Evolutionary conservation across 306 rosid species (phyloP), one percentile per base, ranked within the genome.

Genomic region (Dryas drummondii): DNA sequence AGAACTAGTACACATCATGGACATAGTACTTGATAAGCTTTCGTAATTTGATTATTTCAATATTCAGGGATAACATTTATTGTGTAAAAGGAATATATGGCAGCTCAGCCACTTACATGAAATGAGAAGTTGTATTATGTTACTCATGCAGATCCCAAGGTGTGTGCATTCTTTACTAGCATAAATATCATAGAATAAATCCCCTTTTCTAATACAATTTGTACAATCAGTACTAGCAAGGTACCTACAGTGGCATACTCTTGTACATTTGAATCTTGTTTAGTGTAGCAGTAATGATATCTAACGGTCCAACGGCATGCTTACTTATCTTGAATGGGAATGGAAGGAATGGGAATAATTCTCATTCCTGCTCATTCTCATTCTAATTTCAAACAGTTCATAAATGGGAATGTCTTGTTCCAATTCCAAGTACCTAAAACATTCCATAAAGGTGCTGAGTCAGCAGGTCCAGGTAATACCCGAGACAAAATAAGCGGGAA

Each of bases 71-170:
- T 59, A 27, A 27, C 9, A 27, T 52, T 15, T 52, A 13, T 10
- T 1, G 9, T 59, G 44, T 27, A 59, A 11, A 10, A 11, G 37
- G 44, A 27, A 62, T 41, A 62, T 62, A 14, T 40, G 17, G 11
- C 42, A 40, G 14, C 67, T 62, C 48, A 7, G 9, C 46, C 19
- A 62, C 11, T 40, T 40, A 12, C 13, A 59, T 59, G 44, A 32
- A 37, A 62, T 62, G 67, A 62, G 67, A 62, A 62, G 6, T 62
- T 62, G 67, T 40, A 62, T 40, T 40, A 62, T 40, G 22, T 62
- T 62, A 40, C 13, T 40, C 5, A 8, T 40, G 47, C n/a, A 4
- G 15, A 26, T 32, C 41, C 37, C 37, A 32, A 59, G 5, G 5
- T 9, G 65, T 22, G 41, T 58, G 41, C 64, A 10, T 9, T 40